Base-by-base conservation (phyloP, 208 protist species). In the Borovskyia barvae region DNA sequence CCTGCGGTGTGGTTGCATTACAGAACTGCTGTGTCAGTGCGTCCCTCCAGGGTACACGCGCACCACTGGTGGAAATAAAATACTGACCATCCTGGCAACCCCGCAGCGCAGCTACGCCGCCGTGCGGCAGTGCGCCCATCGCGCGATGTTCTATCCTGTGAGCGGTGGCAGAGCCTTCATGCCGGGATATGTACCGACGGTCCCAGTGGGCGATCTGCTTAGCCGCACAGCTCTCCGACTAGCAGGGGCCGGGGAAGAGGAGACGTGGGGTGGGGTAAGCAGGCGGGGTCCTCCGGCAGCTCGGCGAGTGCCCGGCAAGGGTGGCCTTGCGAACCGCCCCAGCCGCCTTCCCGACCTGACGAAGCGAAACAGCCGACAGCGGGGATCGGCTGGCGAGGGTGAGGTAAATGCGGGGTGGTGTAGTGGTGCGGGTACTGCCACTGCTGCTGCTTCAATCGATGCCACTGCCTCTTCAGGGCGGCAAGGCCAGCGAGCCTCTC, bases 71-170 rank as follows among this genome's bases (percentile, higher is more conserved):
- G 65, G 54, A 45, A 85, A 89, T 40, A 81, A 75, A 26, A 77
- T 94, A 28, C 46, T 94, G 7, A 87, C 84, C 6, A 55, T 94
- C 25, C 28, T 94, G 7, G 74, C 88, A 1, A 84, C 75, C 11
- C 88, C 88, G 9, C 88, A 92, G 74, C 69, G 75, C 8, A 73
- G 72, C 12, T 94, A 92, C 58, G 73, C 66, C 25, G 63, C 66
- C n/a, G 75, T 80, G 62, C 65, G 69, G 28, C 47, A 69, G 48
- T 78, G 62, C 17, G 66, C 71, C 12, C 66, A 75, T n/a, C 73
- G 82, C 24, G 75, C 65, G 12, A 66, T 78, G 28, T 82, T 89
- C 52, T 90, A 74, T 48, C 6, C 43, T 11, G 19, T 94, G 12
- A 15, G 56, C n/a, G 79, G 82, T 9, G 71, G 65, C 0, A 76